Percentiles rank a stretch among this genome's conserved stretches.
phyloP scores from a whole-genome alignment of 1,284 basidiomycete genomes.

The Boletus mariae region DNA sequence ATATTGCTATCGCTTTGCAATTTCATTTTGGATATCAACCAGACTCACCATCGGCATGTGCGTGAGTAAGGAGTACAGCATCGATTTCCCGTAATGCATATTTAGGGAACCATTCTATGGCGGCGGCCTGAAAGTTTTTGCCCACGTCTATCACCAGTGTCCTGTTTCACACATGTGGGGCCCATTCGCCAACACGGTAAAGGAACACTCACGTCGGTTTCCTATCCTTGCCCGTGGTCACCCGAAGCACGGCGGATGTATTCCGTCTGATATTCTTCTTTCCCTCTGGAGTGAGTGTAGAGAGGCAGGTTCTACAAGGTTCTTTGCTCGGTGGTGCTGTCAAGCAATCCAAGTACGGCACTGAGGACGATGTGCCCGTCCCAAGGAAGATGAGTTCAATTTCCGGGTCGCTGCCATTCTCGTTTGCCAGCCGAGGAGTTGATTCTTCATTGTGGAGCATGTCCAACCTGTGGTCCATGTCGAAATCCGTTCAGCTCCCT shows the following conservation, averaged over 20 bases:
- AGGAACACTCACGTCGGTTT: conserved; percentile 47
- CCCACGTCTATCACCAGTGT: conserved; percentile 78
- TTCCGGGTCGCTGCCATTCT: conserved; percentile 3
- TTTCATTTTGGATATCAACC: background rate
- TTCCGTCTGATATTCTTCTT: conserved; percentile 76
- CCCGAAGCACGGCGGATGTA: conserved; percentile 63
- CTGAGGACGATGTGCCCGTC: conserved; percentile 69
- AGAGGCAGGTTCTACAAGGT: conserved; percentile 64
- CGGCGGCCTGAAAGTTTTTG: conserved; percentile 75
- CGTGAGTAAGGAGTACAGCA: conserved; percentile 75
- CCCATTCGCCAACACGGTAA: background rate
- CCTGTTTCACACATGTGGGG: conserved; percentile 33
- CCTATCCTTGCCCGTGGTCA: conserved; percentile 46
- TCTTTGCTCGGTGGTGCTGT: conserved; percentile 48
- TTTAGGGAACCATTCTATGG: conserved; percentile 78
- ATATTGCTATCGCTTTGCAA: conserved; percentile 7
- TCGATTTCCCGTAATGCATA: conserved; percentile 72
- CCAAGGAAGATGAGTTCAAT: conserved; percentile 70
- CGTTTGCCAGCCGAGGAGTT: background rate
- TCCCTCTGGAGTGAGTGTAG: conserved; percentile 59
- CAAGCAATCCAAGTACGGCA: conserved; percentile 64
- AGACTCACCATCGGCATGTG: conserved; percentile 69
- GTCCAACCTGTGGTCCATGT: background rate
- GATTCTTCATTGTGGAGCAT: conserved; percentile 7
- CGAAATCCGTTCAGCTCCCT: no score